phyloP scores from a whole-genome alignment of 2,329 filamentous ascomycete genomes.

The Colletotrichum navitas region DNA sequence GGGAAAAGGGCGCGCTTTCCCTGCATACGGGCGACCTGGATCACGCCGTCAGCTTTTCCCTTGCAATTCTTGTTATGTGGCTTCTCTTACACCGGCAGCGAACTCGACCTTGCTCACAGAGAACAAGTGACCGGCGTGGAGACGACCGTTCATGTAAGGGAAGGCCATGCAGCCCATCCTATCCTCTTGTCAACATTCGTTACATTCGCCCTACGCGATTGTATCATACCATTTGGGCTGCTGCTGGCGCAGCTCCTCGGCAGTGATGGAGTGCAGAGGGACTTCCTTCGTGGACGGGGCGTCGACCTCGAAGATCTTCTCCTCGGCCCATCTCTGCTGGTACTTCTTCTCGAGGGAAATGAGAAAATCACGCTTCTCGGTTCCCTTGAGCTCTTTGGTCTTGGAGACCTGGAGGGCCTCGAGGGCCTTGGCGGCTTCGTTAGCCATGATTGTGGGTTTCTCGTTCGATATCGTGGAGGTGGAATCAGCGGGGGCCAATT shows the following conservation, averaged over 20 bases:
- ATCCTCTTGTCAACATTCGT: neutral
- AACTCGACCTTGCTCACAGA: slow-evolving; percentile 95
- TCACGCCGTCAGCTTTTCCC: slow-evolving; percentile 1
- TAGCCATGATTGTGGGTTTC: slow-evolving; percentile 57
- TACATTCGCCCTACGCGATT: slow-evolving; percentile 59
- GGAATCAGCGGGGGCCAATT: slow-evolving; percentile 20
- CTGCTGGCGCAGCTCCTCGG: slow-evolving; percentile 81
- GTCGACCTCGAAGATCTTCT: slow-evolving; percentile 85
- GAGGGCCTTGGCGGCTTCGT: slow-evolving; percentile 61
- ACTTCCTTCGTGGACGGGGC: slow-evolving; percentile 85
- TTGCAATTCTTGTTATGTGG: no score
- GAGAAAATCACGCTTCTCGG: slow-evolving; percentile 87
- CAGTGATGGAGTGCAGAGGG: slow-evolving; percentile 78
- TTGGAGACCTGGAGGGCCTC: slow-evolving; percentile 67
- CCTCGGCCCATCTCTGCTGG: slow-evolving; percentile 84
- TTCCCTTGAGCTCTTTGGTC: slow-evolving; percentile 74
- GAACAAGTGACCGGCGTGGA: slow-evolving; percentile 94
- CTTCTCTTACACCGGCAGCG: slow-evolving; percentile 74
- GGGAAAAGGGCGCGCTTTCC: slow-evolving; percentile 91
- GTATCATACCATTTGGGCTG: slow-evolving; percentile 87
- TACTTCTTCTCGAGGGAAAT: slow-evolving; percentile 92
- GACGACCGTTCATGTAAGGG: slow-evolving; percentile 85
- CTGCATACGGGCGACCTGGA: slow-evolving; percentile 77
- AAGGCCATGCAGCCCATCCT: slow-evolving; percentile 55
- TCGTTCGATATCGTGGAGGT: slow-evolving; percentile 18